Conservation (phyloP, 352 stramenopile species). For the Phytophthora tentaculata region DNA sequence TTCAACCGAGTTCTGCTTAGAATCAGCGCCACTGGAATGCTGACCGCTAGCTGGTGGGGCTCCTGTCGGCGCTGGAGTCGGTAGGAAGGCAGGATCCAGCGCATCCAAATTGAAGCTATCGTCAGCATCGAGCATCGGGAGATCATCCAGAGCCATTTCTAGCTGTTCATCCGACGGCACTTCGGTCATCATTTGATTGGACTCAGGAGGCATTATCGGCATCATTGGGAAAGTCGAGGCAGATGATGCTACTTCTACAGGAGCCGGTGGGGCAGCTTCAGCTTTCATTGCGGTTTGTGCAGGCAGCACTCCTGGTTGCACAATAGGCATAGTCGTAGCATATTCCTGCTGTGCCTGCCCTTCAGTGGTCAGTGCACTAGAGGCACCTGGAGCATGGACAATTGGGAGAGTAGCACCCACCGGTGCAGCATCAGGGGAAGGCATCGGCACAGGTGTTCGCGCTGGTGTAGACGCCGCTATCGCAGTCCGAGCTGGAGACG, state of each 20-base stretch:
- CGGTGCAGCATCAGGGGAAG: slow-evolving; percentile 13
- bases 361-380: not conserved
- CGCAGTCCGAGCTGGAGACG: slow-evolving; percentile 27
- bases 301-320: slow-evolving; percentile 5
- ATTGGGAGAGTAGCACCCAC: not conserved
- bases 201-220: slow-evolving; percentile 34
- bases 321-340: not conserved
- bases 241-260: not conserved
- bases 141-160: slow-evolving; percentile 71
- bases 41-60: slow-evolving; percentile 6
- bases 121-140: slow-evolving; percentile 78
- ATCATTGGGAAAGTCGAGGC: slow-evolving; percentile 30
- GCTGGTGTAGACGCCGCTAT: slow-evolving; percentile 7
- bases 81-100: slow-evolving; percentile 40
- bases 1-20: slow-evolving; percentile 52
- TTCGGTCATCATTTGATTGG: slow-evolving; percentile 41
- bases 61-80: slow-evolving; percentile 29
- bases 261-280: slow-evolving; percentile 11
- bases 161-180: slow-evolving; percentile 79
- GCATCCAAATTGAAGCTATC: slow-evolving; percentile 61
- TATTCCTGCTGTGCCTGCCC: slow-evolving; percentile 17
- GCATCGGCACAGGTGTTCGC: slow-evolving; percentile 19
- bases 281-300: slow-evolving; percentile 18
- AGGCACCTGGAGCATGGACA: slow-evolving; percentile 1
- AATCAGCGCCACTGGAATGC: slow-evolving; percentile 25